Conservation (phyloP, 345 rosid genomes). For the Eucalyptus shirleyi region DNA sequence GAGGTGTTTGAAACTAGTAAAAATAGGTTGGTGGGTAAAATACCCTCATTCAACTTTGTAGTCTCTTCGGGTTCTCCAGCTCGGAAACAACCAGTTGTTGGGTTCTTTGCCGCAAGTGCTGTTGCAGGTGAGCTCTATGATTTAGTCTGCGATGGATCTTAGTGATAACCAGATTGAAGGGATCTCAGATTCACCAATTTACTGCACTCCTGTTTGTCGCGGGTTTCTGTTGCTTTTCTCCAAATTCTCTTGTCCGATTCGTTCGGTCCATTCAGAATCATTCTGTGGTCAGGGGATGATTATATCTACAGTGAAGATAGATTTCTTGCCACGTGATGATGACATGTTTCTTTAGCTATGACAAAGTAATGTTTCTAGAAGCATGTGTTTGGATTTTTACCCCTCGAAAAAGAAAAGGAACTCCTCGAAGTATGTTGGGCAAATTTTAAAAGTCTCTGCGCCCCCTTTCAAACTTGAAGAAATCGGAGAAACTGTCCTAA, state of each 20-base stretch:
- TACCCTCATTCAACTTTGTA: constrained; percentile 61
- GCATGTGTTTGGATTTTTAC: neutral
- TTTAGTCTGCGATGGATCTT: constrained; percentile 69
- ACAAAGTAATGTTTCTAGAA: too few species aligned
- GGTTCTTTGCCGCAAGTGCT: constrained; percentile 51
- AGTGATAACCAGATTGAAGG: constrained; percentile 71
- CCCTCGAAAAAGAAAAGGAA: neutral
- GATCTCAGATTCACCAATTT: neutral
- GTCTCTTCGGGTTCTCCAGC: constrained; percentile 62
- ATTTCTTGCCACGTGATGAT: neutral
- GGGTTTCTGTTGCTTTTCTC: too few species aligned
- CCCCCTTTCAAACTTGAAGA: too few species aligned
- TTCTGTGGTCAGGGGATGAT: neutral
- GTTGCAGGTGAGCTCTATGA: constrained; percentile 59
- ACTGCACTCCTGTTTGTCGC: neutral
- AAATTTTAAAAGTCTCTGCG: too few species aligned
- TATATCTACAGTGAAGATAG: neutral
- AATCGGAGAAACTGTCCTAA: too few species aligned
- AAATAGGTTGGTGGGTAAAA: constrained; percentile 42
- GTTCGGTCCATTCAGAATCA: neutral
- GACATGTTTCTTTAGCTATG: neutral
- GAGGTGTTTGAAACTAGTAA: constrained; percentile 79
- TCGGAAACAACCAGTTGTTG: constrained; percentile 55
- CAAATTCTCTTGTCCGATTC: neutral
- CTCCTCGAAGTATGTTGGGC: too few species aligned